phyloP scores from a whole-genome alignment of 2,329 filamentous ascomycete species.

The Cladophialophora bantiana region DNA sequence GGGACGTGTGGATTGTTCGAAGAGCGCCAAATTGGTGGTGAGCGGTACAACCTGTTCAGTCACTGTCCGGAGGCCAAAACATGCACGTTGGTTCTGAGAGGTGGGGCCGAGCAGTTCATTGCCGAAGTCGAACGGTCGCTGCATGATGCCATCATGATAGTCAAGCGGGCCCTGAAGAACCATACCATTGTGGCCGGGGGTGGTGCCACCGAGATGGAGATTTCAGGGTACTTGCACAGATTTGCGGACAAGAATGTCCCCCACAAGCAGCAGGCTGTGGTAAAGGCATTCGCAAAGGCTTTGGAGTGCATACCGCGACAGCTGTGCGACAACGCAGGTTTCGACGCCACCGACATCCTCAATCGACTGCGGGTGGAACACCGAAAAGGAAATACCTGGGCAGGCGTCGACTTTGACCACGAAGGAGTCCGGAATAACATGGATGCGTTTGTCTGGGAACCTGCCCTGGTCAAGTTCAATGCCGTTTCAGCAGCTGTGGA shows the following conservation, averaged over 20 bases:
- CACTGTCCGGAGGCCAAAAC: constrained; percentile 95
- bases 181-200: constrained; percentile 93
- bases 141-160: constrained; percentile 99
- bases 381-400: constrained; percentile 90
- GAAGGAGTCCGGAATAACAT: constrained; percentile 96
- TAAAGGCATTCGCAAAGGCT: constrained; percentile 97
- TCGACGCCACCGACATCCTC: constrained; percentile 96
- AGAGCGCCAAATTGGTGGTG: constrained; percentile 94
- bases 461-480: constrained; percentile 93
- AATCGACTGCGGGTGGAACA: constrained; percentile 97
- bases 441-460: constrained; percentile 96
- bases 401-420: constrained; percentile 91
- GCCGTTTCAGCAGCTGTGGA: constrained; percentile 95
- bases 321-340: constrained; percentile 97
- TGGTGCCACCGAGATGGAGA: constrained; percentile 94
- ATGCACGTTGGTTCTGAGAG: constrained; percentile 92
- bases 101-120: constrained; percentile 98
- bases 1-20: constrained; percentile 91
- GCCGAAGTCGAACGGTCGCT: constrained; percentile 97
- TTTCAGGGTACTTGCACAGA: constrained; percentile 89
- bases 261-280: constrained; percentile 95
- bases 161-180: constrained; percentile 97
- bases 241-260: constrained; percentile 92
- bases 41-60: constrained; percentile 98
- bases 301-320: constrained; percentile 96